phyloP scores from a whole-genome alignment of 306 rosid species.

The Glycine soja region DNA sequence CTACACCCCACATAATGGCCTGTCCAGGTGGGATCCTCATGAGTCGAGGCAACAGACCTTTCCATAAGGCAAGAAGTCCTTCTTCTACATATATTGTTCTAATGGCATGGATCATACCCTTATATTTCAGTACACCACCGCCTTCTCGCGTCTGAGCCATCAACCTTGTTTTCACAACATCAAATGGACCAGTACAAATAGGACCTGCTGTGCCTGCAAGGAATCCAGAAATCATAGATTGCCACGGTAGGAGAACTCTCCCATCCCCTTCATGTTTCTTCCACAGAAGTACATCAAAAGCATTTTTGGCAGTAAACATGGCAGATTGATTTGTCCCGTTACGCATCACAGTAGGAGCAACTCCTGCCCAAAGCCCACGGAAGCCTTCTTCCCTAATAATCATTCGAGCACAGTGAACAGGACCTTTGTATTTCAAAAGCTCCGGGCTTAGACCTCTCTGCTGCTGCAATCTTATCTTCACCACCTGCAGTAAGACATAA shows the following conservation, averaged over 20 bases:
- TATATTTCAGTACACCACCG: conserved; percentile 75
- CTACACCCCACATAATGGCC: conserved; percentile 96
- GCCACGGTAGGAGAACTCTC: conserved; percentile 89
- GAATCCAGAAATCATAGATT: conserved; percentile 94
- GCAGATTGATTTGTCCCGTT: conserved; percentile 96
- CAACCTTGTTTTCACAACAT: conserved; percentile 92
- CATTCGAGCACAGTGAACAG: conserved; percentile 80
- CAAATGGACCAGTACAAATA: conserved; percentile 88
- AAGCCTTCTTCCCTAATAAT: conserved; percentile 85
- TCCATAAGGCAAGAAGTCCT: conserved; percentile 89
- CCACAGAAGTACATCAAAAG: conserved; percentile 86
- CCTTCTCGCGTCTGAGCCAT: conserved; percentile 84
- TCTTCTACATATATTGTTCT: conserved; percentile 84
- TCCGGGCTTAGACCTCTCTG: conserved; percentile 85
- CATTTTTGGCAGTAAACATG: conserved; percentile 93
- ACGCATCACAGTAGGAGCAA: conserved; percentile 94
- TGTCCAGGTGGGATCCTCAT: conserved; percentile 99
- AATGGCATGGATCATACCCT: conserved; percentile 87
- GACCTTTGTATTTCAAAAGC: conserved; percentile 92
- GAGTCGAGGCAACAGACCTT: conserved; percentile 89
- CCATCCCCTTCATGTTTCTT: conserved; percentile 96
- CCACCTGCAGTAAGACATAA: conserved; percentile 66
- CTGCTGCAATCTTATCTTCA: conserved; percentile 91
- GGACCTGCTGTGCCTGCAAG: conserved; percentile 97
- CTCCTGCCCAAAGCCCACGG: conserved; percentile 94